Conservation (phyloP, 495 filamentous ascomycete genomes). For the Antarctomyces pellizariae region DNA sequence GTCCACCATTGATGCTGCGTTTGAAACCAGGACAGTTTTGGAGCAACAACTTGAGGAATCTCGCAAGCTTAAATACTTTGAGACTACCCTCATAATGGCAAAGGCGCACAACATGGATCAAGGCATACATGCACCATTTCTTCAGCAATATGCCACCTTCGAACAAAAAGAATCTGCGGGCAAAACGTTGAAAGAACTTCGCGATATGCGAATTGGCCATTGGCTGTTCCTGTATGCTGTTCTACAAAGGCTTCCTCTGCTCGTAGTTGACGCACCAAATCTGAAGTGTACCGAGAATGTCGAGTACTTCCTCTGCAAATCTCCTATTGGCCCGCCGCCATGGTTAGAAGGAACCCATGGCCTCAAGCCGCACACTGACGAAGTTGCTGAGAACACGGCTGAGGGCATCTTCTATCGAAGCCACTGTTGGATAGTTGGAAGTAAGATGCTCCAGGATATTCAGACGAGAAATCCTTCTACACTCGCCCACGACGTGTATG, state of each 20-base stretch:
- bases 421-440: conserved; percentile 77
- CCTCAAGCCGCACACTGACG: conserved; percentile 53
- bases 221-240: conserved; percentile 93
- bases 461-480: not conserved
- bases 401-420: conserved; percentile 77
- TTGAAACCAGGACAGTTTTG: conserved; percentile 37
- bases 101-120: conserved; percentile 54
- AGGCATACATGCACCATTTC: conserved; percentile 35
- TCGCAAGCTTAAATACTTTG: conserved; percentile 49
- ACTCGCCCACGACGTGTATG: not conserved
- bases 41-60: conserved; percentile 39
- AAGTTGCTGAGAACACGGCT: conserved; percentile 68
- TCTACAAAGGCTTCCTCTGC: conserved; percentile 70
- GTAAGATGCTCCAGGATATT: conserved; percentile 30
- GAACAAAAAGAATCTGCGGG: conserved; percentile 51
- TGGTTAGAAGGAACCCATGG: conserved; percentile 60
- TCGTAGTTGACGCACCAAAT: conserved; percentile 69
- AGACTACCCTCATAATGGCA: conserved; percentile 48
- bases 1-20: conserved; percentile 32
- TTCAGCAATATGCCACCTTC: conserved; percentile 60
- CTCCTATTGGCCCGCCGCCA: conserved; percentile 56
- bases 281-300: conserved; percentile 56
- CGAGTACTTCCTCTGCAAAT: conserved; percentile 93
- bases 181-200: conserved; percentile 47
- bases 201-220: conserved; percentile 57